A percentile compares a stretch with the other conserved stretches of the same genome.
These are phyloP conservation scores for Cutaneotrichosporon sp. DNA, from an alignment of 1,284 basidiomycete species.

Conservation along the genomic window DNA sequence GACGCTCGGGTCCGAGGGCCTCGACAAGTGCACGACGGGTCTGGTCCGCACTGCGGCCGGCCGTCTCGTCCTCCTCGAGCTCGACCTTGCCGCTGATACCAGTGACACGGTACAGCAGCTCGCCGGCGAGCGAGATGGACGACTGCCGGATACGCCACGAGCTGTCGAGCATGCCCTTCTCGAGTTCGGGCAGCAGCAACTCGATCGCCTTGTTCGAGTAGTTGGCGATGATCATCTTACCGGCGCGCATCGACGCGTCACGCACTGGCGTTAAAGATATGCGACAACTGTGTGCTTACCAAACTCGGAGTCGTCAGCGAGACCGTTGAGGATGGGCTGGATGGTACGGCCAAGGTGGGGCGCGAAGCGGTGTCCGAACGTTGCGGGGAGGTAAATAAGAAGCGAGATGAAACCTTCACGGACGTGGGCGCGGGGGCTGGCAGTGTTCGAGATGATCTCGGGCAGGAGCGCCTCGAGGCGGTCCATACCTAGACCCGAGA, in stretches of 20 bases:
- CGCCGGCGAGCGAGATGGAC: conserved; percentile 91
- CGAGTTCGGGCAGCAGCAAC: conserved; percentile 87
- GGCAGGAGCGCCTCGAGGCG: conserved; percentile 90
- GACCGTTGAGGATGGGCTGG: conserved; percentile 81
- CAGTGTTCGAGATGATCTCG: conserved; percentile 86
- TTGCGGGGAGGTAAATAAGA: conserved; percentile 91
- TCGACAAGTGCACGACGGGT: conserved; percentile 82
- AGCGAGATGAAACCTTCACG: conserved; percentile 98
- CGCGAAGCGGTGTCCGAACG: conserved; percentile 89
- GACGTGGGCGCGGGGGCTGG: conserved; percentile 83
- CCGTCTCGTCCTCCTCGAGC: conserved; percentile 70
- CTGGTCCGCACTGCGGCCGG: conserved; percentile 63
- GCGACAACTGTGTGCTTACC: conserved; percentile 30
- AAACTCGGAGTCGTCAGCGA: conserved; percentile 91
- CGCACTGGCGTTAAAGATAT: conserved; percentile 58
- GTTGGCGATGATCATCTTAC: conserved; percentile 95
- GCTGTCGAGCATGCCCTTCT: conserved; percentile 89
- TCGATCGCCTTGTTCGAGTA: conserved; percentile 91
- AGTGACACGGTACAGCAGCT: conserved; percentile 94
- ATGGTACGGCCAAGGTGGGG: conserved; percentile 95
- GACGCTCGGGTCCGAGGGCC: conserved; percentile 78
- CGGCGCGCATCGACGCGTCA: conserved; percentile 97
- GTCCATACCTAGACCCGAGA: conserved; percentile 95
- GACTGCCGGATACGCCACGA: conserved; percentile 92
- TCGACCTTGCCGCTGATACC: conserved; percentile 90